Conservation (phyloP, 176 grass and related monocot genomes). For the Hsuehochloa calcarea region DNA sequence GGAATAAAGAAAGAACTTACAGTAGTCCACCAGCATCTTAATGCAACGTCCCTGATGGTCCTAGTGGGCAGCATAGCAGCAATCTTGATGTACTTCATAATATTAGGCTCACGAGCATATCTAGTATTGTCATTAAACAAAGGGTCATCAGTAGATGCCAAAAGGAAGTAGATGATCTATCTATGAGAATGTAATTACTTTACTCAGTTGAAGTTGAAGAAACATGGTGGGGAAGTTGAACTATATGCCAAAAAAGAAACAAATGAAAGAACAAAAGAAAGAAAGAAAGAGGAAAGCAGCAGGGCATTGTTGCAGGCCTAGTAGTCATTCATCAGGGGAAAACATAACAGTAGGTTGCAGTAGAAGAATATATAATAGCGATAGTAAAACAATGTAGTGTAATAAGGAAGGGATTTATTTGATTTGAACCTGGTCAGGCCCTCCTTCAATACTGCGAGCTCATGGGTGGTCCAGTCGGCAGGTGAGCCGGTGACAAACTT, state of each 20-base stretch:
- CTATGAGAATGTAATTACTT: neutral
- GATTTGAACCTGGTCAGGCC: slow-evolving; percentile 48
- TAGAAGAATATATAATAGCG: neutral
- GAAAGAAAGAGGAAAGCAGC: neutral
- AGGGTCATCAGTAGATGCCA: neutral
- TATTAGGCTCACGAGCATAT: slow-evolving; percentile 63
- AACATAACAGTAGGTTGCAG: neutral
- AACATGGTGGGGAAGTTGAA: neutral
- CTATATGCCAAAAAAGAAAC: neutral
- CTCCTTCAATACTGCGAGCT: slow-evolving; percentile 53
- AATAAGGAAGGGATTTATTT: neutral
- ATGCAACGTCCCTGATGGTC: slow-evolving; percentile 79
- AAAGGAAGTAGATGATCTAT: neutral
- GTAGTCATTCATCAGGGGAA: neutral
- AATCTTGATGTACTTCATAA: slow-evolving; percentile 89
- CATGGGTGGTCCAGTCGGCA: slow-evolving; percentile 53
- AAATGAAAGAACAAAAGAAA: too few relatives aligned
- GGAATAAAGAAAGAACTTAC: slow-evolving; percentile 37
- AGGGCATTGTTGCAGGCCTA: neutral
- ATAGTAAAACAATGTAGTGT: neutral
- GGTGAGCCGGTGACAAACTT: slow-evolving; percentile 52
- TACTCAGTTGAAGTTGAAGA: neutral
- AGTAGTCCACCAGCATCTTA: slow-evolving; percentile 63
- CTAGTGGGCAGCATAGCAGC: slow-evolving; percentile 74
- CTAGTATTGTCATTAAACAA: slow-evolving; percentile 28